A percentile compares a stretch with the other conserved stretches of the same genome.
Evolutionary conservation across 1,139 yeast species (phyloP).

Genomic region (Yamadazyma pseudoaaseri): DNA sequence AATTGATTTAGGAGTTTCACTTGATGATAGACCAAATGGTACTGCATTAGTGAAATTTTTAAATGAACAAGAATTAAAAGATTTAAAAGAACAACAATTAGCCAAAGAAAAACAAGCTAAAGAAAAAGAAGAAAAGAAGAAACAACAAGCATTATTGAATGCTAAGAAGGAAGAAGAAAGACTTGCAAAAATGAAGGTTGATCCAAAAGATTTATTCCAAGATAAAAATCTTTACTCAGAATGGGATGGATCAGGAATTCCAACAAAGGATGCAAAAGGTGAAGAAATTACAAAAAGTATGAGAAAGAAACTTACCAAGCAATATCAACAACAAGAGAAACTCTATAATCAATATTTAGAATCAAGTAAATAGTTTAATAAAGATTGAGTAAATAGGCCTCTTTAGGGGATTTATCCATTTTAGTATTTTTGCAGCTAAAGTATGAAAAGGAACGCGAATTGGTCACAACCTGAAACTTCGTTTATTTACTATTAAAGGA

Average conservation of each 20-base stretch:
- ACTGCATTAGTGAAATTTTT: conserved; percentile 82
- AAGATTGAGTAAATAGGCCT: not conserved
- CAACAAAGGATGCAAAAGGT: conserved; percentile 73
- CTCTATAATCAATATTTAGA: conserved; percentile 65
- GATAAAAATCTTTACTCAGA: conserved; percentile 54
- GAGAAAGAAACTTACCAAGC: conserved; percentile 77
- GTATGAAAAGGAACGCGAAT: no score
- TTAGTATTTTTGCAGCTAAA: conserved; percentile 1
- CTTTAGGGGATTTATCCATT: not conserved
- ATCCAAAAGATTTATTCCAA: conserved; percentile 74
- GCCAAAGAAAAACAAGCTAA: conserved; percentile 52
- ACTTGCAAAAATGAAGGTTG: conserved; percentile 63
- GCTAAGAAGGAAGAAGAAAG: conserved; percentile 67
- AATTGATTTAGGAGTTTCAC: conserved; percentile 71
- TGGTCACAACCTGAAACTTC: not conserved
- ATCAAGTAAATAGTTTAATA: conserved; percentile 1
- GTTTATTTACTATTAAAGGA: no score
- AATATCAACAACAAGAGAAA: conserved; percentile 77
- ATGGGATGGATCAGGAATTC: conserved; percentile 87
- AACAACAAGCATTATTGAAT: conserved; percentile 36
- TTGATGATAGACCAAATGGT: conserved; percentile 85
- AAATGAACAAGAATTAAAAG: conserved; percentile 64
- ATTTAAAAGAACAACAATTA: conserved; percentile 59
- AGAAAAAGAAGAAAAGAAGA: conserved; percentile 42
- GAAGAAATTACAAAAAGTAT: conserved; percentile 87